Evolutionary conservation across 345 rosid genomes (phyloP), one percentile per base, ranked within the genome.

Genomic region (Citrus sinensis): DNA sequence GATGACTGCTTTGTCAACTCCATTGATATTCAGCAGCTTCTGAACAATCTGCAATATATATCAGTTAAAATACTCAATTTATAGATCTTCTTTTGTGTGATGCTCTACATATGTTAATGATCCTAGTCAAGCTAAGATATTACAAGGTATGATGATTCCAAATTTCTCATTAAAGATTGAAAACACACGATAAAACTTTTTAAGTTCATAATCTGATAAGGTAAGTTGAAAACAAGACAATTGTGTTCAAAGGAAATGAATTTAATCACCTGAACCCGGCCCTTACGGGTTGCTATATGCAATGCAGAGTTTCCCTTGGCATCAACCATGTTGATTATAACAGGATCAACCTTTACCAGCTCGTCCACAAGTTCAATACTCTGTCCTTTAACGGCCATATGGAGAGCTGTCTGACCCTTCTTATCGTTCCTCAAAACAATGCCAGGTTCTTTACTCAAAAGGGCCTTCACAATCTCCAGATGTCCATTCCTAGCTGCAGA

Each of bases 311-410:
- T 94, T 70, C 93, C 99, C 72, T 91, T 92, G 56, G 77, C 78
- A 82, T 96, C 99, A 24, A 84, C 90, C 58, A 86, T 87, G 86
- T 96, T 94, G 51, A 90, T 79, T 80, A 89, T 70, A 9, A 86
- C 77, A 81, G 87, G 70, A 81, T 87, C 90, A 1, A 81, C 84
- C 71, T 79, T 67, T 71, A 92, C 58, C 62, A 96, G 83, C 73
- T 78, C 92, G 74, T 84, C 88, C 1, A 92, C 97, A 4, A 91
- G 80, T 71, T 88, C 94, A 51, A 75, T 71, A 49, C 79, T 87
- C 71, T 83, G 94, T 63, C 99, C 97, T 87, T 96, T 96, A 81
- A 85, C 99, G 0, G 99, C 99, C 99, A 91, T 92, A 71, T 96
- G 97, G 63, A 96, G 90, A 32, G 97, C 89, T 2, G 95, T 92